These are phyloP conservation scores for Fusarium tricinctum DNA, from an alignment of 2,329 filamentous ascomycete species.

Conservation along the genomic window DNA sequence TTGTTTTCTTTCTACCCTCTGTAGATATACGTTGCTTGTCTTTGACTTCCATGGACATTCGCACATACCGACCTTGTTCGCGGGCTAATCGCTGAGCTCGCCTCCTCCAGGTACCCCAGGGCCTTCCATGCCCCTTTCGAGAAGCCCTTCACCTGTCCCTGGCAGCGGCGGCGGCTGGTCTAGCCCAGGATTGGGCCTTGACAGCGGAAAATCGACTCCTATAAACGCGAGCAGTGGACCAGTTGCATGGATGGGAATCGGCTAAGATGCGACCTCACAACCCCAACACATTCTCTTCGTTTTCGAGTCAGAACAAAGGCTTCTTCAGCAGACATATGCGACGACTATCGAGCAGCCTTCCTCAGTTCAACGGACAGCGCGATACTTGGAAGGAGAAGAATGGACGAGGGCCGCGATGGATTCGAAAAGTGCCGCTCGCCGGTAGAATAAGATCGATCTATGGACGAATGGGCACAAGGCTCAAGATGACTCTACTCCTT, in stretches of 20 bases:
- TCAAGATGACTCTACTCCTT: constrained; percentile 74
- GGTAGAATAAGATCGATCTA: constrained; percentile 63
- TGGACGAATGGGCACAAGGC: constrained; percentile 71
- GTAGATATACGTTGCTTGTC: constrained; percentile 16
- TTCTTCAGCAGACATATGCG: constrained; percentile 91
- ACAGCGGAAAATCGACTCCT: constrained; percentile 79
- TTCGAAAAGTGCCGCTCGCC: constrained; percentile 61
- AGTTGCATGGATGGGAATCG: constrained; percentile 88
- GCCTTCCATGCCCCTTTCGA: constrained; percentile 82
- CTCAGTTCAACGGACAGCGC: constrained; percentile 73
- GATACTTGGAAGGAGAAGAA: constrained; percentile 85
- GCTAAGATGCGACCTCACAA: constrained; percentile 82
- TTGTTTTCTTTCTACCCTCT: constrained; percentile 1
- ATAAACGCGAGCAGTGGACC: constrained; percentile 67
- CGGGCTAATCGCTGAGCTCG: constrained; percentile 49
- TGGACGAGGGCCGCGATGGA: constrained; percentile 69
- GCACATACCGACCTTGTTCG: constrained; percentile 27
- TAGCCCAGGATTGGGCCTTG: constrained; percentile 81
- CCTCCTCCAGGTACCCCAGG: constrained; percentile 65
- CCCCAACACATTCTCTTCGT: constrained; percentile 81
- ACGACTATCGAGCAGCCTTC: constrained; percentile 82
- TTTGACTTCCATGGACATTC: constrained; percentile 29
- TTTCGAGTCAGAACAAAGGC: constrained; percentile 83
- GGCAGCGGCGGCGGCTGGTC: constrained; percentile 91
- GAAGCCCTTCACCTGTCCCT: constrained; percentile 86